These are phyloP conservation scores for Peronosclerospora sorghi DNA, from an alignment of 352 stramenopile genomes.

Conservation along the genomic window DNA sequence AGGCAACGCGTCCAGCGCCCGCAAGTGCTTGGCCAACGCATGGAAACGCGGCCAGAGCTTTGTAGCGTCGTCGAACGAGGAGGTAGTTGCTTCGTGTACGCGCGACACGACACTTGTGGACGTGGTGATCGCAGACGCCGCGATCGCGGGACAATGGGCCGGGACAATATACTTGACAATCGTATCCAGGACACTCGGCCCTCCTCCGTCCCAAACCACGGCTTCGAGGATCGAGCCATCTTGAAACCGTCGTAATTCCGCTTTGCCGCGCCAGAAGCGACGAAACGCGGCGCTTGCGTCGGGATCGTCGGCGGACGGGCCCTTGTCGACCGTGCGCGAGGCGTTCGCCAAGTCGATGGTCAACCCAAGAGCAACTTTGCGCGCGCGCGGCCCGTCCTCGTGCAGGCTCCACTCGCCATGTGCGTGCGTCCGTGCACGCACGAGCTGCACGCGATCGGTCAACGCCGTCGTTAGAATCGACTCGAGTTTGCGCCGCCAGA, in stretches of 20 bases:
- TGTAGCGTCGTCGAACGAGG: constrained; percentile 12
- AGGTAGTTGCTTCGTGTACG: too few relatives aligned
- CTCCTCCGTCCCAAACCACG: constrained; percentile 80
- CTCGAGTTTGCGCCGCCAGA: constrained; percentile 50
- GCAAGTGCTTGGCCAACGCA: constrained; percentile 61
- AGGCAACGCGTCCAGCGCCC: constrained; percentile 69
- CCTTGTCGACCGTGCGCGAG: constrained; percentile 82
- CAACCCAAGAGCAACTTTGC: constrained; percentile 71
- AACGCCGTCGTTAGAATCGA: constrained; percentile 41
- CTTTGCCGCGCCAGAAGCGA: constrained; percentile 81
- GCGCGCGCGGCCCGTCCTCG: constrained; percentile 21
- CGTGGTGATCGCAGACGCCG: constrained; percentile 44
- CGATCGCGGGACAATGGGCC: constrained; percentile 51
- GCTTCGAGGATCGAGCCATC: constrained; percentile 84
- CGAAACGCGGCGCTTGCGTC: constrained; percentile 58
- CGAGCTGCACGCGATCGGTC: constrained; percentile 51
- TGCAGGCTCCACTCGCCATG: constrained; percentile 49
- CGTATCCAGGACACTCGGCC: constrained; percentile 56
- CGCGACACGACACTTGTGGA: constrained; percentile 74
- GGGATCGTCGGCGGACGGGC: constrained; percentile 78
- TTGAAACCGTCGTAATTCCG: constrained; percentile 85
- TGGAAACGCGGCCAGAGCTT: constrained; percentile 80
- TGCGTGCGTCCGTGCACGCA: too few relatives aligned
- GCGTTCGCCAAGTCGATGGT: constrained; percentile 69
- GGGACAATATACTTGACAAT: constrained; percentile 72